Evolutionary conservation across 371 early-diverging fungal genomes (phyloP), one percentile per base, ranked within the genome.

Genomic region (Mortierella sp.): DNA sequence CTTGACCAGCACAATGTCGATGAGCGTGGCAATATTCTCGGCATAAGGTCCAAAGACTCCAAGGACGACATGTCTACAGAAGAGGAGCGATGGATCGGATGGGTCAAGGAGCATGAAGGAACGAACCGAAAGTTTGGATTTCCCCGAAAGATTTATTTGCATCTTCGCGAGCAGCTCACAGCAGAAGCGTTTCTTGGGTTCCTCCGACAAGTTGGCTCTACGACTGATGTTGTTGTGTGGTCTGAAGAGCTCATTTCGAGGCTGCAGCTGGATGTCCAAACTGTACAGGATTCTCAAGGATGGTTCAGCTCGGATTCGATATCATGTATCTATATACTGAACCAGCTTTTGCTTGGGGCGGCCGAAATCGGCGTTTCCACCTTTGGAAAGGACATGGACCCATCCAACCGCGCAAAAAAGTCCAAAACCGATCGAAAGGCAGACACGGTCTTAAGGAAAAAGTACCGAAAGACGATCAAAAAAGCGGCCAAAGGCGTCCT

Each of bases 1-100:
- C 44, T 79, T 51, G 80, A 79, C 18, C 73, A 69, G 18, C 64
- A 79, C 21, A 72, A 79, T 53, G 65, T 79, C 70, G 70, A 79
- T 28, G 73, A 70, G 25, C 65, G 80, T 0, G 60, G 64, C 21
- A 73, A 73, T 6, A 62, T 79, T 12, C 67, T 79, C 1, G 65
- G 63, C 9, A 60, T 29, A 4, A 55, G 26, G 14, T 52, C 43
- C 45, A 60, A 28, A 28, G 46, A 44, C n/a, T 5, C 50, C 4
- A 30, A 7, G 26, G 15, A 23, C 14, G 1, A 2, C 26, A 53
- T 2, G 60, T 23, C 2, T 58, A 16, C 12, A 53, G 60, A 66
- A 45, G 63, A 69, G 23, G 55, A n/a, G 9, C 61, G 63, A 1
- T 72, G 73, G 80, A 63, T 29, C 12, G 53, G 29, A 7, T 79